phyloP scores from a whole-genome alignment of 192 early-diverging fungal species.

The Linnemannia schmuckeri region DNA sequence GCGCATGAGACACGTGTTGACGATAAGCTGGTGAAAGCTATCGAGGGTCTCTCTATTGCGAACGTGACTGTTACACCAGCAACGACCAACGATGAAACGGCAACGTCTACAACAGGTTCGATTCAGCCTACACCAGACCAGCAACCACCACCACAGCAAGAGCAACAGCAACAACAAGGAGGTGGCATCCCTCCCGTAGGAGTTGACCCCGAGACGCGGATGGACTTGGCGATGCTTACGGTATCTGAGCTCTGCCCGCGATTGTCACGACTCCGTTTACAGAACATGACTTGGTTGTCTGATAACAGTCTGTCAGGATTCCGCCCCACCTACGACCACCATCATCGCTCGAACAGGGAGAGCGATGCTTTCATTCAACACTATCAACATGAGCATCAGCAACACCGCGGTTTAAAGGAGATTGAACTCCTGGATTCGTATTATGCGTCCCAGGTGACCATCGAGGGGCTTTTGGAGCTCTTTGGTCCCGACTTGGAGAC shows the following conservation, averaged over 20 bases:
- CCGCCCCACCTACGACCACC: background rate
- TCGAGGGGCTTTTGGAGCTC: constrained; percentile 33
- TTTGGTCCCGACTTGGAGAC: constrained; percentile 36
- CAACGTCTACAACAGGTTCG: background rate
- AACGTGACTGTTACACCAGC: background rate
- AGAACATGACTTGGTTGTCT: constrained; percentile 35
- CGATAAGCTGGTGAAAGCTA: background rate
- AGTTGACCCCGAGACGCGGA: constrained; percentile 17
- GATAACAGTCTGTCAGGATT: constrained; percentile 31
- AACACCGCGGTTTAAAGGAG: constrained; percentile 6
- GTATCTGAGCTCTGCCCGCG: constrained; percentile 13
- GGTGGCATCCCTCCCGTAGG: background rate
- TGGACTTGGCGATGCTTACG: constrained; percentile 28
- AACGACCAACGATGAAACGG: background rate
- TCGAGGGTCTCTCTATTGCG: background rate
- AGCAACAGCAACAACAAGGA: background rate
- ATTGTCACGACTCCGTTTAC: constrained; percentile 15
- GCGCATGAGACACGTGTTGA: background rate
- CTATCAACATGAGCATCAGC: background rate
- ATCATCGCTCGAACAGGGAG: too few relatives aligned
- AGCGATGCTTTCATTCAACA: too few relatives aligned
- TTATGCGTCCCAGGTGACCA: constrained; percentile 36
- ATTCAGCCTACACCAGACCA: background rate
- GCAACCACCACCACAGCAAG: background rate
- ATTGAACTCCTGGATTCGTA: constrained; percentile 46